phyloP scores from a whole-genome alignment of 306 rosid species.

The Cucurbita moschata region DNA sequence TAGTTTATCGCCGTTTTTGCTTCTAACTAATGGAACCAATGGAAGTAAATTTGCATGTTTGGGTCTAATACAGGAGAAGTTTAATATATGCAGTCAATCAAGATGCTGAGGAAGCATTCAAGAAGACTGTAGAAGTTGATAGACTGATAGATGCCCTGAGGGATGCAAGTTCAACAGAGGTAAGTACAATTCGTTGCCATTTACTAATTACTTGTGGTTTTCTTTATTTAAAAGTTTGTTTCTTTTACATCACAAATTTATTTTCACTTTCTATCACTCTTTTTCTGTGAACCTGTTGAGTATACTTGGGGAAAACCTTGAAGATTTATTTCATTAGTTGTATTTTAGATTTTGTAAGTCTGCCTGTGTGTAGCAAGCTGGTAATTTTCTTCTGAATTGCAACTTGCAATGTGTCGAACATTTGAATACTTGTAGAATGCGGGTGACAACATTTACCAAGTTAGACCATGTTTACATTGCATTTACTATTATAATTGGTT shows the following conservation, averaged over 20 bases:
- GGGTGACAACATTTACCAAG: not conserved
- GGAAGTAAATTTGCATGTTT: conserved; percentile 45
- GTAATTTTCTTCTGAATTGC: not conserved
- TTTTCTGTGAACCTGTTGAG: not conserved
- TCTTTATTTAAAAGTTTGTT: not conserved
- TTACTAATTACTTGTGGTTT: not conserved
- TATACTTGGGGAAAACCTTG: not conserved
- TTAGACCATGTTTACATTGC: not conserved
- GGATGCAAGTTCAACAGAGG: conserved; percentile 59
- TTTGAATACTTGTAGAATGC: not conserved
- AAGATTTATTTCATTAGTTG: not conserved
- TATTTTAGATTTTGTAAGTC: not conserved
- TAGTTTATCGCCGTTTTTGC: not conserved
- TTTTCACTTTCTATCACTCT: not conserved
- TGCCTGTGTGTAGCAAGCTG: not conserved
- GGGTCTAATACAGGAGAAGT: conserved; percentile 86
- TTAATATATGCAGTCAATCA: conserved; percentile 85
- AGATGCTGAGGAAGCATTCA: conserved; percentile 81
- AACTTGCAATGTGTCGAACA: not conserved
- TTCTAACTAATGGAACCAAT: conserved; percentile 6
- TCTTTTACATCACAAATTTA: not conserved
- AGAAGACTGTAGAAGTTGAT: conserved; percentile 77
- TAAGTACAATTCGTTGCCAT: conserved; percentile 5
- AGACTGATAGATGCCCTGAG: conserved; percentile 68
- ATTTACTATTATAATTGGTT: not conserved